Evolutionary conservation across 2,329 filamentous ascomycete genomes (phyloP), one percentile per base, ranked within the genome.

Genomic region (Paracamarosporium sp.): DNA sequence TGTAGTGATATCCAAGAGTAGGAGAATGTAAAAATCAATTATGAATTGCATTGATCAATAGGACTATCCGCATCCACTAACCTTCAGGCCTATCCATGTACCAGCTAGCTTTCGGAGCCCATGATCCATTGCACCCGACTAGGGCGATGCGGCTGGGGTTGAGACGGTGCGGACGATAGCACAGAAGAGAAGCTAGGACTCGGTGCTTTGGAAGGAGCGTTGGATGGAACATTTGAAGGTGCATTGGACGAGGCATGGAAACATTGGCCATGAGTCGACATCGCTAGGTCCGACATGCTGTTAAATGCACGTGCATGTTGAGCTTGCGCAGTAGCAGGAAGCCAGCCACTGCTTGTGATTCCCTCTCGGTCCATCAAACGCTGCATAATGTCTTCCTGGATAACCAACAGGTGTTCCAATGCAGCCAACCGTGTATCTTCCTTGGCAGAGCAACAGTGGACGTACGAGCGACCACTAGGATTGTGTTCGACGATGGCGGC

Each of bases 401-500:
- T 74, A 53, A 75, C 68, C 20, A 76, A 72, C 15, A 75, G 53
- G 38, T 75, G 73, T 45, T 76, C 72, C 27, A 70, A 36, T 6
- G 73, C 73, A 38, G 67, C 69, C 12, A 71, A 57, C 5, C 73
- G 66, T 0, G 71, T 68, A 33, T 64, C 55, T 52, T 76, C 73
- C 22, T 71, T 71, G 5, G 73, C 71, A 20, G 69, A 73, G 33
- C 62, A 63, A 55, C 72, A 75, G 57, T 76, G 73, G 7, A 75
- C 62, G 55, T 68, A 76, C 8, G 72, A 73, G 53, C 67, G 71
- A 65, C 68, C 71, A 50, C 60, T 67, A 40, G 68, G 68, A 63
- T 70, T 72, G 66, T 76, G 73, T 60, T 76, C 73, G 59, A 76
- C 69, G 60, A 75, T 73, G 56, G 70, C 72, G 60, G 72, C 73